A percentile compares a stretch with the other conserved stretches of the same genome.
phyloP scores from a whole-genome alignment of 768 basidiomycete species.

The Boletus vinaceobasis region DNA sequence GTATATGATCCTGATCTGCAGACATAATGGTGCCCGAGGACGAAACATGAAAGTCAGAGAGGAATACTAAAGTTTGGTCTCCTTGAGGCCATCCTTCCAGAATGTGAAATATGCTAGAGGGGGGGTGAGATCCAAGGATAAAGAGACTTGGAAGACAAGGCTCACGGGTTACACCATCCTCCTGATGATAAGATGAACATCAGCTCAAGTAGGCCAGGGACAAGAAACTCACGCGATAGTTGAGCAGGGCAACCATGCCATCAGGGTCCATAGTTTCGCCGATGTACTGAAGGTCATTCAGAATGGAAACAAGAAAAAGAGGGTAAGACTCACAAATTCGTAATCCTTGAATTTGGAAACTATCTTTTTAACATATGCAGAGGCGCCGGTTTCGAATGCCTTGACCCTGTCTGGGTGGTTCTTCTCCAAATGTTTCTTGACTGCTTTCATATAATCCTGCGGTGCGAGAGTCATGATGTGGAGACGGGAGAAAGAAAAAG shows the following conservation, averaged over 20 bases:
- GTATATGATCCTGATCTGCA: conserved; percentile 14
- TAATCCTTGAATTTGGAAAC: conserved; percentile 88
- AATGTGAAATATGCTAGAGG: conserved; percentile 80
- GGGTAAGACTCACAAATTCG: conserved; percentile 67
- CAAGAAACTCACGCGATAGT: conserved; percentile 69
- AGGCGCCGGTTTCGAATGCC: conserved; percentile 80
- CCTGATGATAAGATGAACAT: conserved; percentile 38
- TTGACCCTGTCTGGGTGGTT: conserved; percentile 57
- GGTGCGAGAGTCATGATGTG: neutral
- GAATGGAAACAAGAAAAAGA: neutral
- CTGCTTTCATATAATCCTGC: conserved; percentile 90
- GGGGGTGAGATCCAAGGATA: conserved; percentile 5
- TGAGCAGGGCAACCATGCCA: conserved; percentile 91
- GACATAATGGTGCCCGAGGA: conserved; percentile 3
- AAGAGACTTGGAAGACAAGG: conserved; percentile 4
- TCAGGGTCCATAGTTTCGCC: conserved; percentile 80
- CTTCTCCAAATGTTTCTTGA: conserved; percentile 64
- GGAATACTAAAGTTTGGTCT: conserved; percentile 58
- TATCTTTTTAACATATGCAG: conserved; percentile 81
- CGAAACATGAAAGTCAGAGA: neutral
- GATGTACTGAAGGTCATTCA: conserved; percentile 47
- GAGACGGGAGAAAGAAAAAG: neutral
- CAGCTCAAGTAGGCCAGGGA: neutral
- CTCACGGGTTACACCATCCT: conserved; percentile 81
- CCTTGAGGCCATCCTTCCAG: conserved; percentile 94